Conservation (phyloP, 1,284 basidiomycete species). For the Pyrrhoderma noxium region DNA sequence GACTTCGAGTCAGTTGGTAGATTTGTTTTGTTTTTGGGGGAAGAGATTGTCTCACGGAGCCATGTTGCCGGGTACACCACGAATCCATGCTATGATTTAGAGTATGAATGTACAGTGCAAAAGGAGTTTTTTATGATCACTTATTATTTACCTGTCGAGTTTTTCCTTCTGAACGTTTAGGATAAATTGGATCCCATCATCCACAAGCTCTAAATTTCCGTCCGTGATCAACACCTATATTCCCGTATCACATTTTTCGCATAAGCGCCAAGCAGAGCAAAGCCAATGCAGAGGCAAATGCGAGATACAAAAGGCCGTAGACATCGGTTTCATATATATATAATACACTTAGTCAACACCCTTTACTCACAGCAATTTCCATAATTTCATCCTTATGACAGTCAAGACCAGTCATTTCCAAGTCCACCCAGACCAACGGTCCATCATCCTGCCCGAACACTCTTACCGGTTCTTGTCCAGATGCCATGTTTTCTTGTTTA, state of each 20-base stretch:
- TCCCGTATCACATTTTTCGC: too few species aligned
- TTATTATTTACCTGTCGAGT: conserved; percentile 64
- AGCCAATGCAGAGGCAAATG: too few species aligned
- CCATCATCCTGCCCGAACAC: conserved; percentile 40
- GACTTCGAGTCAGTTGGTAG: too few species aligned
- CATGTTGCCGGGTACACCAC: conserved; percentile 73
- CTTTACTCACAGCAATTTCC: conserved; percentile 56
- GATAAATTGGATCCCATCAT: conserved; percentile 67
- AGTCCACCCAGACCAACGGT: conserved; percentile 84
- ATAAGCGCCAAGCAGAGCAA: neutral
- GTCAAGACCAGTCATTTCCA: conserved; percentile 78
- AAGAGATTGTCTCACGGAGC: conserved; percentile 37
- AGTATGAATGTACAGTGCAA: neutral
- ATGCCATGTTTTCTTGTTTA: neutral
- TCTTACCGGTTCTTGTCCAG: neutral
- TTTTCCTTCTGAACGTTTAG: conserved; percentile 56
- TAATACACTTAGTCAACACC: too few species aligned
- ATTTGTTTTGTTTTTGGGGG: conserved; percentile 1
- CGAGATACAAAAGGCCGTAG: too few species aligned
- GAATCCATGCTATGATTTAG: conserved; percentile 52
- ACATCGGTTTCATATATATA: too few species aligned
- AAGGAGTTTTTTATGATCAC: conserved; percentile 25
- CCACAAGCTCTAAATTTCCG: conserved; percentile 66
- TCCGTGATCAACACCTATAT: conserved; percentile 73
- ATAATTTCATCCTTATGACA: conserved; percentile 62